phyloP scores from a whole-genome alignment of 108 stramenopile genomes.

The Cyclotella distinguenda region DNA sequence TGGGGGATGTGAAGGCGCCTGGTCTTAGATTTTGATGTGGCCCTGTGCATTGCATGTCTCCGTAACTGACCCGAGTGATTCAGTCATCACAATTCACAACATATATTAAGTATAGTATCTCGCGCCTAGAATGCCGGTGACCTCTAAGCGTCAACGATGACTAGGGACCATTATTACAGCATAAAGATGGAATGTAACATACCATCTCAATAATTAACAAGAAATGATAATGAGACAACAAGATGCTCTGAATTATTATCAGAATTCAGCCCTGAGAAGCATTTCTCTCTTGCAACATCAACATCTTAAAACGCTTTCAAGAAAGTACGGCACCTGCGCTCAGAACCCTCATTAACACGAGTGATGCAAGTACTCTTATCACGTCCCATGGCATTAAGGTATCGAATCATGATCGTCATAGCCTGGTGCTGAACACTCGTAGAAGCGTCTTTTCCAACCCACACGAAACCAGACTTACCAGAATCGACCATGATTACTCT shows the following conservation, averaged over 20 bases:
- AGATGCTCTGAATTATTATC: no score
- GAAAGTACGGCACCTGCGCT: slow-evolving; percentile 25
- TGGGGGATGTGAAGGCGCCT: slow-evolving; percentile 46
- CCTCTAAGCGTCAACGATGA: no score
- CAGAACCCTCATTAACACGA: slow-evolving; percentile 40
- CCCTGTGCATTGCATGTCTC: no score
- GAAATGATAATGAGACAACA: no score
- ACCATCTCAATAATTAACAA: no score
- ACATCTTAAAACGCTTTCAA: slow-evolving; percentile 23
- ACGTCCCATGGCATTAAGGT: slow-evolving; percentile 20
- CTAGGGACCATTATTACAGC: no score
- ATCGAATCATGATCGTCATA: slow-evolving; percentile 36
- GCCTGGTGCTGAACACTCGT: slow-evolving; percentile 69
- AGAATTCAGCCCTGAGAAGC: neutral
- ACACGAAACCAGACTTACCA: slow-evolving; percentile 69
- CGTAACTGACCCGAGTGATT: no score
- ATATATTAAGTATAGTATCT: no score
- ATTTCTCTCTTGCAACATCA: no score
- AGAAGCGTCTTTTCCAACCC: slow-evolving; percentile 73
- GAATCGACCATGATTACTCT: slow-evolving; percentile 78
- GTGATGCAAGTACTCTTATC: slow-evolving; percentile 17
- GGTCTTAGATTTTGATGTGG: slow-evolving; percentile 41
- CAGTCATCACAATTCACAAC: no score
- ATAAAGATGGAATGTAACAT: no score
- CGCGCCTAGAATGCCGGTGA: no score